phyloP scores from a whole-genome alignment of 1,284 basidiomycete species.

The Pseudozyma hubeiensis region DNA sequence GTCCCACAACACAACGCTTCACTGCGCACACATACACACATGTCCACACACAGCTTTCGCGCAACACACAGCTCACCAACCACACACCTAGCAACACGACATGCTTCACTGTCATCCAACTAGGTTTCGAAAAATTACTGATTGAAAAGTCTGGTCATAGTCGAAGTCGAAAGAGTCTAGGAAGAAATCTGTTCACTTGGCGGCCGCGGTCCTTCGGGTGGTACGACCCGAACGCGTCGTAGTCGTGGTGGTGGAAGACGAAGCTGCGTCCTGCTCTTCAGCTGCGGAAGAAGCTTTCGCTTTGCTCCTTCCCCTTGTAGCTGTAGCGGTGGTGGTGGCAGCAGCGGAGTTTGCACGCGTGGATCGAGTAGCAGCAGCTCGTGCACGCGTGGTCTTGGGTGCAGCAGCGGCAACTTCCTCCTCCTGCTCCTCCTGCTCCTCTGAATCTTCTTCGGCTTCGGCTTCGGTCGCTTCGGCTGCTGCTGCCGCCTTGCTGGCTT shows the following conservation, averaged over 20 bases:
- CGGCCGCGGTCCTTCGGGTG: conserved; percentile 12
- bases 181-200: conserved; percentile 10
- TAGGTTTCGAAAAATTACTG: no score
- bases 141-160: neutral
- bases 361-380: conserved; percentile 12
- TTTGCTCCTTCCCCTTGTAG: conserved; percentile 8
- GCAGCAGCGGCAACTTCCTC: conserved; percentile 1
- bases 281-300: neutral
- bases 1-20: no score
- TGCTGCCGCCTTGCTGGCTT: neutral
- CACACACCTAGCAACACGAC: no score
- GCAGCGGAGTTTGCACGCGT: conserved; percentile 15
- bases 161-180: neutral
- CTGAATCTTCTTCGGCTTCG: conserved; percentile 1
- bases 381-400: conserved; percentile 4
- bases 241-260: conserved; percentile 13
- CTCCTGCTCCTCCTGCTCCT: conserved; percentile 5
- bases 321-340: conserved; percentile 5
- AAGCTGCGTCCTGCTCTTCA: conserved; percentile 1
- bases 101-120: no score
- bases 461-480: neutral
- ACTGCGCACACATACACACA: no score
- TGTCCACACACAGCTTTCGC: no score
- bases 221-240: conserved; percentile 28
- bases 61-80: neutral